Evolutionary conservation across 345 rosid genomes (phyloP).

Genomic region (Ricinus communis): DNA sequence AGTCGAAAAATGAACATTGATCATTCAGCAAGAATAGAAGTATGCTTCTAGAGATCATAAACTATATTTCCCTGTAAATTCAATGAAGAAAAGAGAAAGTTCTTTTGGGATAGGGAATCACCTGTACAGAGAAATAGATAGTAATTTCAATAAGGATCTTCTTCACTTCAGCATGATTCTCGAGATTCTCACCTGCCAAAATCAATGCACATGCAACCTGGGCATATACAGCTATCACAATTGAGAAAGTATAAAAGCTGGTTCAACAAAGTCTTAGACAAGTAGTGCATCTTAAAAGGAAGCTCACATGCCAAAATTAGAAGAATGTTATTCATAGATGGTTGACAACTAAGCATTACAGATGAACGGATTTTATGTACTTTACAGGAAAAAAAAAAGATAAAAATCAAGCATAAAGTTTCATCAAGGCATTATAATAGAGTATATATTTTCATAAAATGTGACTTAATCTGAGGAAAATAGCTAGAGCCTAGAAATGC

Average conservation of each 20-base stretch:
- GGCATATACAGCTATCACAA: background rate
- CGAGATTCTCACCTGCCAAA: slow-evolving; percentile 69
- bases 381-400: too few relatives aligned
- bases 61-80: background rate
- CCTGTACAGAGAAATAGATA: slow-evolving; percentile 85
- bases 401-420: too few relatives aligned
- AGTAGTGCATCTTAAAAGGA: background rate
- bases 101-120: slow-evolving; percentile 13
- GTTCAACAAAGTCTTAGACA: background rate
- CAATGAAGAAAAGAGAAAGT: background rate
- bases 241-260: background rate
- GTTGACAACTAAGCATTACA: background rate
- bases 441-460: background rate
- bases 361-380: background rate
- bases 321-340: background rate
- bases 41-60: background rate
- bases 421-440: background rate
- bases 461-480: background rate
- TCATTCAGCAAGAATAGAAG: background rate
- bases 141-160: slow-evolving; percentile 71
- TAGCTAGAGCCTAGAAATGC: background rate
- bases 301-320: background rate
- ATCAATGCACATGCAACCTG: slow-evolving; percentile 89
- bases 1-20: slow-evolving; percentile 9
- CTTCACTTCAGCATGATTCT: slow-evolving; percentile 61